phyloP scores from a whole-genome alignment of 129 eudicot genomes.

The Chrysanthemum makinoi region DNA sequence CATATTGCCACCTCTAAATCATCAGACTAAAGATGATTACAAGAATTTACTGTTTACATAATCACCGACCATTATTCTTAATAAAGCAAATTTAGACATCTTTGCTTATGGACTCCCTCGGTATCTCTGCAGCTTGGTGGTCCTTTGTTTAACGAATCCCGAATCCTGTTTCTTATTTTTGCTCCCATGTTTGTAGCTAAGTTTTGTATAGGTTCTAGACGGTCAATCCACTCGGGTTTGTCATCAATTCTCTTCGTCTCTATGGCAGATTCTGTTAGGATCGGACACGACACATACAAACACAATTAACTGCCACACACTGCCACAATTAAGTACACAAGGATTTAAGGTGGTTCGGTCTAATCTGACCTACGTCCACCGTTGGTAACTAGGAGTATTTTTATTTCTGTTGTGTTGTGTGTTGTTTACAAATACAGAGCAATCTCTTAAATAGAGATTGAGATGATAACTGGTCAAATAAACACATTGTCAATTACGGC shows the following conservation, averaged over 20 bases:
- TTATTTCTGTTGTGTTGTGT: no score
- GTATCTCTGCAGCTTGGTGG: conserved; percentile 81
- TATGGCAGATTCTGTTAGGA: conserved; percentile 35
- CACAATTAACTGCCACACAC: no score
- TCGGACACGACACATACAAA: no score
- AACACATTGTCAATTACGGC: no score
- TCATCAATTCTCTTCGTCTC: conserved; percentile 30
- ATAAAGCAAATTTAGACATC: conserved; percentile 48
- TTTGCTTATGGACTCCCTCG: conserved; percentile 81
- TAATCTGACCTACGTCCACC: no score
- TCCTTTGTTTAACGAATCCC: conserved; percentile 54
- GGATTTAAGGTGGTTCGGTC: no score
- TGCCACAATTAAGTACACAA: no score
- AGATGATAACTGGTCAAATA: no score
- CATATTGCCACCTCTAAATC: background rate
- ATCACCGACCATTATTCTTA: background rate
- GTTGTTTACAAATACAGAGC: no score
- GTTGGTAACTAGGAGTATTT: no score
- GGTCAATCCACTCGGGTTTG: conserved; percentile 80
- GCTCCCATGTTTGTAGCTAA: conserved; percentile 95
- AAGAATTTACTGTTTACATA: background rate
- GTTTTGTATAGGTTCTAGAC: conserved; percentile 84
- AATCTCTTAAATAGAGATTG: no score
- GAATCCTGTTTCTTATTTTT: conserved; percentile 62
- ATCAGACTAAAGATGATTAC: background rate